These are phyloP conservation scores for Mortierella alpina DNA, from an alignment of 192 early-diverging fungal genomes.

Conservation along the genomic window DNA sequence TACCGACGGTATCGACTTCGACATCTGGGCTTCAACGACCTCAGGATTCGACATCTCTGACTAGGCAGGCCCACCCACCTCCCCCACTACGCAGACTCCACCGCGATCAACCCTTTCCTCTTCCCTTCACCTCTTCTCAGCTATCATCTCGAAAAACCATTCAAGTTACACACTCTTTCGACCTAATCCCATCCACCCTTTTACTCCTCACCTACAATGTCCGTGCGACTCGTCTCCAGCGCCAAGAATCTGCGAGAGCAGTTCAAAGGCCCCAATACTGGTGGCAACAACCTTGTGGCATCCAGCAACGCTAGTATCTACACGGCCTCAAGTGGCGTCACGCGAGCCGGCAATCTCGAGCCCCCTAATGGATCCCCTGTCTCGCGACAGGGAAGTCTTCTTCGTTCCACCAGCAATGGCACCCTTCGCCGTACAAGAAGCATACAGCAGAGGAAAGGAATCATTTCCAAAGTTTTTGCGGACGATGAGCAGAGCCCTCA, in stretches of 20 bases:
- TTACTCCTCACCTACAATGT: constrained; percentile 2
- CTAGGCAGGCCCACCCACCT: too few species aligned
- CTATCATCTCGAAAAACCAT: background rate
- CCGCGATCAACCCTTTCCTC: too few species aligned
- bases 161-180: background rate
- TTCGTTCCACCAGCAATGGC: constrained; percentile 34
- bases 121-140: too few species aligned
- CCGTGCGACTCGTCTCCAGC: constrained; percentile 37
- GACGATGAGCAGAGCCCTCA: constrained; percentile 9
- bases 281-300: background rate
- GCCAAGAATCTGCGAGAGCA: constrained; percentile 40
- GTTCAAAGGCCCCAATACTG: constrained; percentile 12
- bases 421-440: constrained; percentile 28
- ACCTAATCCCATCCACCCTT: too few species aligned
- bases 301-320: constrained; percentile 23
- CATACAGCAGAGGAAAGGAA: constrained; percentile 25
- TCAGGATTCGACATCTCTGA: too few species aligned
- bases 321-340: constrained; percentile 11
- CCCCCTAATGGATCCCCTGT: constrained; percentile 12
- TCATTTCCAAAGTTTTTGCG: constrained; percentile 41
- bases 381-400: constrained; percentile 22
- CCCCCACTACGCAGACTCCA: too few species aligned
- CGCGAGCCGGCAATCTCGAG: constrained; percentile 16
- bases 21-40: too few species aligned
- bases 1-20: too few species aligned